Evolutionary conservation across 1,284 basidiomycete genomes (phyloP), one percentile per base, ranked within the genome.

Genomic region (Malassezia restricta): DNA sequence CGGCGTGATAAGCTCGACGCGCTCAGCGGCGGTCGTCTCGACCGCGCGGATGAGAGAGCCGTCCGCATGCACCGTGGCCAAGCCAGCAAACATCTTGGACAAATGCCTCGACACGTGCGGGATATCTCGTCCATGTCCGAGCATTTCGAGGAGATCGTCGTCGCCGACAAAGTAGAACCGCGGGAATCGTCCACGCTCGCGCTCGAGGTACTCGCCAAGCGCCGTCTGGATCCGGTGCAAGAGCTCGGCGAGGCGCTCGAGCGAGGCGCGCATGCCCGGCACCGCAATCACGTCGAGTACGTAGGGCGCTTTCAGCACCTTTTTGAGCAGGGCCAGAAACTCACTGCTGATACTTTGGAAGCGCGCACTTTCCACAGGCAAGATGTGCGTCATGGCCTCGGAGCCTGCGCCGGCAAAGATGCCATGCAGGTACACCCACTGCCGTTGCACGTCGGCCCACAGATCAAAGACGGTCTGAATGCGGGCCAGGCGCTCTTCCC

Each of bases 161-260:
- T 99, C 94, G 68, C 94, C 94, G 51, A 99, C 91, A 74, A 99
- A 99, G 77, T 98, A 99, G 79, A 98, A 99, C 14, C 95, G 86
- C 59, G 94, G 95, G 81, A 98, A 99, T 54, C 62, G 65, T 33
- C 0, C 89, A 87, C 27, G 90, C 74, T 99, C 94, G 56, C 92
- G 83, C 71, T 99, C 94, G 27, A 99, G 81, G 69, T 98, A 99
- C 78, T 98, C 94, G 74, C 95, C 94, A 5, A 99, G 81, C 1
- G 95, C 95, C 75, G 98, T 98, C 74, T 99, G 94, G 45, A 99
- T 96, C 78, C 98, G 98, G 78, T 87, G 87, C 51, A 99, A 79
- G 33, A 95, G 78, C 63, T 99, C 94, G 0, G 89, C 88, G 5
- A 99, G 81, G 57, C 94, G 88, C 75, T 99, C 95, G 57, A 99